Evolutionary conservation across 257 asterid species (phyloP).

Genomic region (Cordia subcordata): DNA sequence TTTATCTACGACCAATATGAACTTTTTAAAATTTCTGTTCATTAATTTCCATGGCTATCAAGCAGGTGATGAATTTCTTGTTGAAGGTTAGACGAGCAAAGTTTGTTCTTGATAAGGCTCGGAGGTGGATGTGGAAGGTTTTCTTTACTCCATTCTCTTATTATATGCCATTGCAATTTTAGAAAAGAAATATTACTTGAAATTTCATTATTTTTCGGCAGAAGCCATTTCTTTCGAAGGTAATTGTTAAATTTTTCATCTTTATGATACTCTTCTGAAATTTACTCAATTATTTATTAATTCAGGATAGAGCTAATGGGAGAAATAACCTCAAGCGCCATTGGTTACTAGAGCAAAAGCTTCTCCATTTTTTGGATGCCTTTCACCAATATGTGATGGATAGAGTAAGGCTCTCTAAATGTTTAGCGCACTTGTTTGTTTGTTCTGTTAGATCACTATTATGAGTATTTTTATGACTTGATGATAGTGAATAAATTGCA

Average conservation of each 20-base stretch:
- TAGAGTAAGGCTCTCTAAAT: slow-evolving; percentile 48
- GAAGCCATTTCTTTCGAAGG: background rate
- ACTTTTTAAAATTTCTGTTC: background rate
- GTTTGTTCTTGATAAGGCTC: slow-evolving; percentile 86
- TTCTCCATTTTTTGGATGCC: slow-evolving; percentile 96
- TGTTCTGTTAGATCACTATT: background rate
- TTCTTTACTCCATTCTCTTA: slow-evolving; percentile 12
- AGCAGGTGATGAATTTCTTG: slow-evolving; percentile 88
- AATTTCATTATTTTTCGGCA: background rate
- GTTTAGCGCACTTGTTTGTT: slow-evolving; percentile 8
- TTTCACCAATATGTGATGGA: slow-evolving; percentile 99
- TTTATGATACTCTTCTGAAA: background rate
- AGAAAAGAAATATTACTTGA: background rate
- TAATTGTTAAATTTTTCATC: too few species aligned
- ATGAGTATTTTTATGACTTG: background rate
- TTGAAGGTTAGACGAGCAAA: slow-evolving; percentile 93
- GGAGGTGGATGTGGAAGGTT: slow-evolving; percentile 99
- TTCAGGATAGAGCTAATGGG: slow-evolving; percentile 66
- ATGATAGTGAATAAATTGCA: too few species aligned
- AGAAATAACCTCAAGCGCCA: slow-evolving; percentile 67
- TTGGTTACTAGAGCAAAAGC: slow-evolving; percentile 90
- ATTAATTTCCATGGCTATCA: slow-evolving; percentile 14
- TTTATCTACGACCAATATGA: background rate
- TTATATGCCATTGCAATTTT: background rate
- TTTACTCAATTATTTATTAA: background rate